A percentile compares a stretch with the other conserved stretches of the same genome.
Evolutionary conservation across 768 basidiomycete genomes (phyloP).

Genomic region (Leucosporidium creatinivorum): DNA sequence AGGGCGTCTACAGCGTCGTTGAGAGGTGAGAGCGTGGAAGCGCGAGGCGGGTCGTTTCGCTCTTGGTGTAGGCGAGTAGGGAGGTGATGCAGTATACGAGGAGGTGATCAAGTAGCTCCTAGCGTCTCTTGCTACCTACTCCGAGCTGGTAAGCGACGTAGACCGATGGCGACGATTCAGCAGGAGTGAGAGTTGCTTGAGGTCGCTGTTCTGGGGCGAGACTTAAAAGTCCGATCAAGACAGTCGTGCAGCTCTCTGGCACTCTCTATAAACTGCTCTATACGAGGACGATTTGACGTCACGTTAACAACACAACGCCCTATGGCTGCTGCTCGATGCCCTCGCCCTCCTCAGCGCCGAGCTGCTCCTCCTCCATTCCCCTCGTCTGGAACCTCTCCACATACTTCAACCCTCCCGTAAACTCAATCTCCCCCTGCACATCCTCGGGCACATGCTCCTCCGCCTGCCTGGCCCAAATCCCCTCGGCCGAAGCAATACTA

Average conservation of each 20-base stretch:
- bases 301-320: too few relatives aligned
- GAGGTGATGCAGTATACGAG: too few relatives aligned
- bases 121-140: too few relatives aligned
- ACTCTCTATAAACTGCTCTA: too few relatives aligned
- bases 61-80: background rate
- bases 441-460: background rate
- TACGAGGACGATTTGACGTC: too few relatives aligned
- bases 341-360: background rate
- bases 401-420: slow-evolving; percentile 20
- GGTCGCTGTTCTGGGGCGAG: too few relatives aligned
- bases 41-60: background rate
- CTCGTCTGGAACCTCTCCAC: slow-evolving; percentile 2
- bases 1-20: background rate
- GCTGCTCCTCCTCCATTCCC: background rate
- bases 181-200: too few relatives aligned
- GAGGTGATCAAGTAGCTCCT: too few relatives aligned
- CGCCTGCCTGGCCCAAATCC: background rate
- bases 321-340: background rate
- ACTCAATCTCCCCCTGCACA: slow-evolving; percentile 7
- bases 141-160: too few relatives aligned
- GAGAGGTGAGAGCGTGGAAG: background rate
- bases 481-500: background rate
- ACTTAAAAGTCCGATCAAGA: too few relatives aligned
- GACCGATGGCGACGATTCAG: too few relatives aligned
- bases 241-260: too few relatives aligned